phyloP scores from a whole-genome alignment of 331 rosid genomes.

The Quercus lobata region DNA sequence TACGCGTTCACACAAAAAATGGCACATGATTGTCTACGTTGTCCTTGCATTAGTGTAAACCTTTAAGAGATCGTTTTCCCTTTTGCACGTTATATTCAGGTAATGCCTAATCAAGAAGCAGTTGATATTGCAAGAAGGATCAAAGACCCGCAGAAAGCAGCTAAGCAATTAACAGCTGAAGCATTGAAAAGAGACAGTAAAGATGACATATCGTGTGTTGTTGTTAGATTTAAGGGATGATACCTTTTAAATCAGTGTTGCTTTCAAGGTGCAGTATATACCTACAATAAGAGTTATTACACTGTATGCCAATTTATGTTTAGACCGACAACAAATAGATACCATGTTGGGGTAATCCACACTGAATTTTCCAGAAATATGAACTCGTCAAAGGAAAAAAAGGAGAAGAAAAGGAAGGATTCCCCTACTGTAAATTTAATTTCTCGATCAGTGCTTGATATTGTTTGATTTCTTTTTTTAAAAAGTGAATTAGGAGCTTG shows the following conservation, averaged over 20 bases:
- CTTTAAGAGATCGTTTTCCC: neutral
- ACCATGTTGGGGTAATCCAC: constrained; percentile 31
- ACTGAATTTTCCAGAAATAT: constrained; percentile 11
- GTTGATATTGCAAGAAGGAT: constrained; percentile 78
- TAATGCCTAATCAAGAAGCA: constrained; percentile 83
- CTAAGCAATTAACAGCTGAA: constrained; percentile 70
- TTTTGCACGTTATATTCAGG: constrained; percentile 42
- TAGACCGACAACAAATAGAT: constrained; percentile 29
- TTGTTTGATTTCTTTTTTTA: constrained; percentile 57
- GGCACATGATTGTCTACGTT: constrained; percentile 1
- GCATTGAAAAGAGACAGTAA: constrained; percentile 86
- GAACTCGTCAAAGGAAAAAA: constrained; percentile 18
- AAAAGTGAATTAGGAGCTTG: constrained; percentile 34
- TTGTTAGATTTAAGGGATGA: constrained; percentile 72
- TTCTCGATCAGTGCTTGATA: constrained; percentile 36
- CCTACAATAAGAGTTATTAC: constrained; percentile 31
- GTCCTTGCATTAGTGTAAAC: constrained; percentile 3
- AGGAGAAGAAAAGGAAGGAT: constrained; percentile 7
- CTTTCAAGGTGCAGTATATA: constrained; percentile 35
- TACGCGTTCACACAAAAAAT: neutral
- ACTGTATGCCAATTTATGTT: constrained; percentile 27
- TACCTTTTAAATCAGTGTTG: constrained; percentile 13
- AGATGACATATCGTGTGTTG: constrained; percentile 93
- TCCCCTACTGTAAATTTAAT: constrained; percentile 35
- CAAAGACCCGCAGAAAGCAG: constrained; percentile 75